phyloP scores from a whole-genome alignment of 164 flowering plant genomes.

The Hamamelis virginiana region DNA sequence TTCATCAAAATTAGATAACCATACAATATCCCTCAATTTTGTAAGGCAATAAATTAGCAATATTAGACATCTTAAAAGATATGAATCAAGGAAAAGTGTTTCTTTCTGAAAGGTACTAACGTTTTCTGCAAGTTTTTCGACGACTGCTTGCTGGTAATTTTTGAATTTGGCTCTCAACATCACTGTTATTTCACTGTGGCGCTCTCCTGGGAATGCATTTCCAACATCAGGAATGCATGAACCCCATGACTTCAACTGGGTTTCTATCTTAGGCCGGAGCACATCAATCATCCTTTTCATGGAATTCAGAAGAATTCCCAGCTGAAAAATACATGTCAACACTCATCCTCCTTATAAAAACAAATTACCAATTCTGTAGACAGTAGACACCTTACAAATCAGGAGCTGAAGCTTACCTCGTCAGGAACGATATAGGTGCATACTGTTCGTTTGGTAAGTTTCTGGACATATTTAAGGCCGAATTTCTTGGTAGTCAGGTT shows the following conservation, averaged over 20 bases:
- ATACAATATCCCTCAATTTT: too few species aligned
- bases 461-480: constrained; percentile 86
- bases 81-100: neutral
- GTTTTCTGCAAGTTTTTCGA: constrained; percentile 62
- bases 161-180: constrained; percentile 64
- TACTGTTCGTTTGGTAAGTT: constrained; percentile 64
- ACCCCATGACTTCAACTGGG: constrained; percentile 73
- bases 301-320: constrained; percentile 83
- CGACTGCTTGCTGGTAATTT: constrained; percentile 59
- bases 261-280: constrained; percentile 76
- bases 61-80: neutral
- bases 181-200: constrained; percentile 59
- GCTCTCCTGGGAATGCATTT: constrained; percentile 61
- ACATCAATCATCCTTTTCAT: constrained; percentile 90
- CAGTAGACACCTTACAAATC: neutral
- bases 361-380: neutral
- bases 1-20: too few species aligned
- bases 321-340: constrained; percentile 42
- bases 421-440: constrained; percentile 58
- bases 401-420: constrained; percentile 52
- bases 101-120: constrained; percentile 29
- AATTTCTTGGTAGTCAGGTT: constrained; percentile 64
- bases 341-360: constrained; percentile 6
- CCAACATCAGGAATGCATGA: constrained; percentile 76
- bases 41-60: neutral